Percentiles rank a stretch among this genome's conserved stretches.
These are phyloP conservation scores for Diaporthe vaccinii DNA, from an alignment of 2,329 filamentous ascomycete genomes.

Conservation along the genomic window DNA sequence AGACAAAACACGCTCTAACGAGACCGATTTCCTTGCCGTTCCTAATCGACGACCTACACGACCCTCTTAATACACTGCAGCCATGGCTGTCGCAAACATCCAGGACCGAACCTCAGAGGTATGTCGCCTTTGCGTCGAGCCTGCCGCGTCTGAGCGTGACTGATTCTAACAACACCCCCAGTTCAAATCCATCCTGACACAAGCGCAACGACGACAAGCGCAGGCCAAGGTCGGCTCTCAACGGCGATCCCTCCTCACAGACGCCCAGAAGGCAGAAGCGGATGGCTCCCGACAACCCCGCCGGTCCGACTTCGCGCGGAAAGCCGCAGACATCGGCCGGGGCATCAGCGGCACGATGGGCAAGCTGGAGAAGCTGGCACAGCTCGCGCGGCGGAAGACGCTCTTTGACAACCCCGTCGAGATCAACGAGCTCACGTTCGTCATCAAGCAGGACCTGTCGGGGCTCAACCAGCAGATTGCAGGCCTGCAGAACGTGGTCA, in stretches of 20 bases:
- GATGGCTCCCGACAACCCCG: slow-evolving; percentile 66
- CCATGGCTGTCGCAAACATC: slow-evolving; percentile 80
- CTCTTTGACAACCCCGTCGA: slow-evolving; percentile 98
- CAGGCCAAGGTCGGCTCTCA: slow-evolving; percentile 83
- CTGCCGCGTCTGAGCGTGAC: not conserved
- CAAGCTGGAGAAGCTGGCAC: slow-evolving; percentile 93
- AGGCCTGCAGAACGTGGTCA: slow-evolving; percentile 76
- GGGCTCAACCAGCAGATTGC: slow-evolving; percentile 88
- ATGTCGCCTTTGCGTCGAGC: not conserved
- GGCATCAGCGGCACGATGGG: slow-evolving; percentile 94
- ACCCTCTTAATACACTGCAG: slow-evolving; percentile 40
- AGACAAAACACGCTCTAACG: slow-evolving; percentile 2
- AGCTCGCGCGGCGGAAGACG: slow-evolving; percentile 95
- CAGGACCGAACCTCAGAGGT: slow-evolving; percentile 92
- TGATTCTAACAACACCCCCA: slow-evolving; percentile 16
- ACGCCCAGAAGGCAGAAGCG: slow-evolving; percentile 76
- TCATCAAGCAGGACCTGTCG: slow-evolving; percentile 97
- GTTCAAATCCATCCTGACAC: slow-evolving; percentile 90
- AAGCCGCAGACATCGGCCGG: slow-evolving; percentile 90
- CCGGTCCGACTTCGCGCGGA: slow-evolving; percentile 92
- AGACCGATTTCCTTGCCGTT: slow-evolving; percentile 5
- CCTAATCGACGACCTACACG: not conserved
- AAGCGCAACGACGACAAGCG: slow-evolving; percentile 85
- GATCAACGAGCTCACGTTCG: slow-evolving; percentile 95
- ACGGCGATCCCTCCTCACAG: slow-evolving; percentile 82